Percentiles rank a stretch among this genome's conserved stretches.
These are phyloP conservation scores for Penicillium diatomitis DNA, from an alignment of 495 filamentous ascomycete species.

Conservation along the genomic window DNA sequence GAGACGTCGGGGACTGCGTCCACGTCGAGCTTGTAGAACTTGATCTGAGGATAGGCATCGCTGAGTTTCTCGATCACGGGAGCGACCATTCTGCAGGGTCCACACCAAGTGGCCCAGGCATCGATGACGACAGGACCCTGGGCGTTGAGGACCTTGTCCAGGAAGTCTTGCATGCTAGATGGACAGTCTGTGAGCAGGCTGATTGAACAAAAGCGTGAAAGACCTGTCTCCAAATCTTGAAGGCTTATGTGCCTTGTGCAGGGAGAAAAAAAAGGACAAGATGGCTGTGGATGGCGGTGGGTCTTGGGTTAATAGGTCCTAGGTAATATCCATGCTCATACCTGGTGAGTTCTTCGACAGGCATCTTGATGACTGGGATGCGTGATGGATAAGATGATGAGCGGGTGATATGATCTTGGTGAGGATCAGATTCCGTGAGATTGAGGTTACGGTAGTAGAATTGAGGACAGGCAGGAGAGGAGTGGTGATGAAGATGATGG, in stretches of 20 bases:
- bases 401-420: no score
- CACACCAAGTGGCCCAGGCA: constrained; percentile 83
- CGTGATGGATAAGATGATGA: no score
- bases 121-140: constrained; percentile 58
- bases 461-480: no score
- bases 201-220: no score
- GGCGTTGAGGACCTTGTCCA: constrained; percentile 25
- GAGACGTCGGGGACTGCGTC: constrained; percentile 66
- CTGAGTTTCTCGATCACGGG: constrained; percentile 58
- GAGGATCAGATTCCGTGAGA: no score
- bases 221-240: no score
- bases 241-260: no score
- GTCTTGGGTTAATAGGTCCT: neutral
- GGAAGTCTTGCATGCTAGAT: constrained; percentile 3
- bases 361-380: constrained; percentile 1
- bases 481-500: no score
- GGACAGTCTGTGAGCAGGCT: no score
- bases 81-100: constrained; percentile 78
- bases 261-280: neutral
- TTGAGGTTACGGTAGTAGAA: no score
- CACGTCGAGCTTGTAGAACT: constrained; percentile 84
- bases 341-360: constrained; percentile 7
- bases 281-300: neutral
- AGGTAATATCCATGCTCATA: neutral
- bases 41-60: constrained; percentile 39